Conservation (phyloP, 2,329 filamentous ascomycete species). For the Exophiala spinifera region DNA sequence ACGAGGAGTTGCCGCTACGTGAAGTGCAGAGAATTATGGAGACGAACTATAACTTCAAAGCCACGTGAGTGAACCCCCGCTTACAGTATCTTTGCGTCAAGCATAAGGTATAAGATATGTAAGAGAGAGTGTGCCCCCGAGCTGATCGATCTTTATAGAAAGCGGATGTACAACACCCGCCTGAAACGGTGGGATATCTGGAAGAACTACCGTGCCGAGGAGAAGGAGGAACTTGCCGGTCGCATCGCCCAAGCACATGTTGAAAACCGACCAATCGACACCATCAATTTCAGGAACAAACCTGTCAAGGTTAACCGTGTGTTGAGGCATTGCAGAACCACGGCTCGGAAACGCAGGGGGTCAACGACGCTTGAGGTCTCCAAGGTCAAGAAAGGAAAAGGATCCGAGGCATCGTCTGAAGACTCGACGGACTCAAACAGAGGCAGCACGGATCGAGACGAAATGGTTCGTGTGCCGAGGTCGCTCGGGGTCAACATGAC, state of each 20-base stretch:
- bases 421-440: background rate
- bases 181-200: conserved; percentile 13
- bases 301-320: conserved; percentile 10
- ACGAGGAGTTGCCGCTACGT: conserved; percentile 1
- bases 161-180: conserved; percentile 12
- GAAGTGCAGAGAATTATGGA: conserved; percentile 11
- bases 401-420: background rate
- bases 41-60: conserved; percentile 1
- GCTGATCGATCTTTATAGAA: background rate
- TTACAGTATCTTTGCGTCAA: background rate
- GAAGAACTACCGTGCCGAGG: conserved; percentile 10
- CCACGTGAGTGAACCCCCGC: conserved; percentile 1
- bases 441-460: background rate
- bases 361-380: background rate
- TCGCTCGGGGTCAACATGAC: background rate
- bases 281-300: conserved; percentile 2
- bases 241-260: conserved; percentile 4
- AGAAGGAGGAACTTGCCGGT: conserved; percentile 8
- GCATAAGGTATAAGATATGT: background rate
- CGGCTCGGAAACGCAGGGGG: background rate
- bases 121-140: too few relatives aligned
- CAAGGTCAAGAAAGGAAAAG: background rate
- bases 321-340: background rate
- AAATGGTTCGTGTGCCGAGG: background rate
- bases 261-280: background rate